Base-by-base conservation (phyloP, 2,329 filamentous ascomycete genomes). In the Exserohilum turcica region DNA sequence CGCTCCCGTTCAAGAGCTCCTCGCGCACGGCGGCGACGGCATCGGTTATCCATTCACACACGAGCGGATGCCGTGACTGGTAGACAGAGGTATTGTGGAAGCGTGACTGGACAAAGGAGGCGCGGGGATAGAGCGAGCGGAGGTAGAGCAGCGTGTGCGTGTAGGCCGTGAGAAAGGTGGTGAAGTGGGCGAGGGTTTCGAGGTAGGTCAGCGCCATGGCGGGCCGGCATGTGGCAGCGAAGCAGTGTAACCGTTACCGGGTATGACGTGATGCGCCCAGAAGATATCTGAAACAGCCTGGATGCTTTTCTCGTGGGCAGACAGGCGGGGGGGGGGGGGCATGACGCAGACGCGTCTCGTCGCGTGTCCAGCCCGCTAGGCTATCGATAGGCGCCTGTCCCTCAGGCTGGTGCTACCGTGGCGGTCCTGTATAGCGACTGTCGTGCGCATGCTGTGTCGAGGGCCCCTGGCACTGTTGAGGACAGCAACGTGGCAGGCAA, bases 91-190 rank as follows among this genome's bases (percentile, higher is more conserved):
- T 86, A 76, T 93, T 92, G 80, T 92, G 92, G 66, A 90, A 91
- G 59, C 88, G 85, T 33, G 88, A 84, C 36, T 88, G 85, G 52
- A 93, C 83, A 77, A 96, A 97, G 31, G 91, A 90, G 24, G 84
- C 77, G 43, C 78, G 75, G 0, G 92, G 91, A 74, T 97, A 97
- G 67, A 96, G 85, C 54, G 76, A 76, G 64, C 92, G 89, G 67
- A 94, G 86, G 79, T 87, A 93, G 63, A 96, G 85, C 65, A 97
- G 87, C 54, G 91, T 90, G 80, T 97, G 92, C 59, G 93, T 85
- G 65, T 89, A 84, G 57, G 93, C 86, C 56, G 87, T 90, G 50
- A 96, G 84, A 77, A 96, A 96, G 68, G 87, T 84, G 57, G 84
- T 84, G 76, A 96, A 92, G 45, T 86, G 84, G 52, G 80, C 77